Percentiles rank a stretch among this genome's conserved stretches.
Conservation (phyloP, 148 eudicot species). For the Chenopodium album region DNA sequence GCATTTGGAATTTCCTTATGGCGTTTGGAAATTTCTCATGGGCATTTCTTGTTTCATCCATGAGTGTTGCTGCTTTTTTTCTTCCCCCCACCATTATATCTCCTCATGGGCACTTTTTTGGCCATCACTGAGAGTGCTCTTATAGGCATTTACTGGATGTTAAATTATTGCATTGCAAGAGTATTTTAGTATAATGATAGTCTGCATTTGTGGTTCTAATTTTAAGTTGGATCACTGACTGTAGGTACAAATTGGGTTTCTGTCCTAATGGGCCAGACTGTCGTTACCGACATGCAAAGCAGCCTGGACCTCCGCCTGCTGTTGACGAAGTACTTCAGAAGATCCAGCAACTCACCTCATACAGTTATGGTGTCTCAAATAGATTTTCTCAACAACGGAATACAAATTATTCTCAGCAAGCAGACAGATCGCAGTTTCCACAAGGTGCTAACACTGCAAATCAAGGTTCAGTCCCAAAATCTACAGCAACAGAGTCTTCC, state of each 20-base stretch:
- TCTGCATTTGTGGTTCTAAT: not conserved
- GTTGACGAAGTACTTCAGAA: conserved; percentile 91
- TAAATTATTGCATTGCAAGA: not conserved
- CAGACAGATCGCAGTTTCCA: conserved; percentile 59
- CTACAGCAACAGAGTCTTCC: conserved; percentile 47
- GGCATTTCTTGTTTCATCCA: no score
- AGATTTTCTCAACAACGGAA: conserved; percentile 71
- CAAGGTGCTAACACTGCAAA: conserved; percentile 46
- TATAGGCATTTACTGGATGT: not conserved
- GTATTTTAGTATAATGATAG: not conserved
- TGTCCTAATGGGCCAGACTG: conserved; percentile 99
- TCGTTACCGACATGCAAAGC: conserved; percentile 92
- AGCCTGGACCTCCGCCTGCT: conserved; percentile 96
- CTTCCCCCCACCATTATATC: no score
- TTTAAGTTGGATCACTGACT: conserved; percentile 14
- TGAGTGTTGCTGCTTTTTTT: no score
- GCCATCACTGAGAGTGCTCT: no score
- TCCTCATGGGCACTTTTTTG: no score
- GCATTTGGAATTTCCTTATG: no score
- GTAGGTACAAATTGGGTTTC: conserved; percentile 96
- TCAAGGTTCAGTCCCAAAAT: conserved; percentile 48
- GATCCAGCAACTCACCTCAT: conserved; percentile 82
- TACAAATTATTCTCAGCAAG: conserved; percentile 54
- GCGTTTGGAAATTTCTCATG: no score
- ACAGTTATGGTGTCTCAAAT: conserved; percentile 56